Percentiles rank a stretch among this genome's conserved stretches.
Conservation (phyloP, 139 green algal species). For the Pseudopediastrum boryanum region DNA sequence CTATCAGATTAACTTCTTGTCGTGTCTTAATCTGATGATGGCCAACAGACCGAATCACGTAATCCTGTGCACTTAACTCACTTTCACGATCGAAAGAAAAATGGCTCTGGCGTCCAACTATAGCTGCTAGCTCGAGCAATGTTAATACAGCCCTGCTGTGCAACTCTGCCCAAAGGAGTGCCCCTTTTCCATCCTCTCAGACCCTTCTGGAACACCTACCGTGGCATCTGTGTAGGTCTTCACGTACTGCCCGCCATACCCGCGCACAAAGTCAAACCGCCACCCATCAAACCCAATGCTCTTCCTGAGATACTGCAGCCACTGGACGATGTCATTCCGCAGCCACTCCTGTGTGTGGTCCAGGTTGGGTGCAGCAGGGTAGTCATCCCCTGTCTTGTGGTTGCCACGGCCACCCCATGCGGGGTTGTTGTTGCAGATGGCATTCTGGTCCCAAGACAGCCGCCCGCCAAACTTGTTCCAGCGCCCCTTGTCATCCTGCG, state of each 20-base stretch:
- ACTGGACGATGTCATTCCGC: conserved; percentile 81
- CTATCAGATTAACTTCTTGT: too few relatives aligned
- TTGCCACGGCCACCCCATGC: conserved; percentile 83
- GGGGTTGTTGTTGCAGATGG: conserved; percentile 87
- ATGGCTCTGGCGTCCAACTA: too few relatives aligned
- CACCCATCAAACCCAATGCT: conserved; percentile 94
- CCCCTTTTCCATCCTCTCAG: too few relatives aligned
- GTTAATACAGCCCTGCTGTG: too few relatives aligned
- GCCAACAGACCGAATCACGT: too few relatives aligned
- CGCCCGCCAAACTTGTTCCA: conserved; percentile 92
- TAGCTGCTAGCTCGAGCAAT: too few relatives aligned
- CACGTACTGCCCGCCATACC: conserved; percentile 59
- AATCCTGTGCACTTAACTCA: too few relatives aligned
- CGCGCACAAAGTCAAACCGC: conserved; percentile 96
- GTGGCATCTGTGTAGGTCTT: conserved; percentile 78
- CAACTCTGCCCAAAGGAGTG: too few relatives aligned
- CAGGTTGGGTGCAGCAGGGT: conserved; percentile 93
- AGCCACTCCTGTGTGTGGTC: conserved; percentile 88
- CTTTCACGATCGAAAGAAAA: too few relatives aligned
- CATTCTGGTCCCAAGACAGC: conserved; percentile 86
- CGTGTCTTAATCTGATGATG: too few relatives aligned
- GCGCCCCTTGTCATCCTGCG: conserved; percentile 79
- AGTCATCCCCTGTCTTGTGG: conserved; percentile 86
- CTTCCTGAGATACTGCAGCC: conserved; percentile 86
- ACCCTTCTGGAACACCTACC: too few relatives aligned